Evolutionary conservation across 1,284 basidiomycete genomes (phyloP), one percentile per base, ranked within the genome.

Genomic region (Apiotrichum akiyoshidainum): DNA sequence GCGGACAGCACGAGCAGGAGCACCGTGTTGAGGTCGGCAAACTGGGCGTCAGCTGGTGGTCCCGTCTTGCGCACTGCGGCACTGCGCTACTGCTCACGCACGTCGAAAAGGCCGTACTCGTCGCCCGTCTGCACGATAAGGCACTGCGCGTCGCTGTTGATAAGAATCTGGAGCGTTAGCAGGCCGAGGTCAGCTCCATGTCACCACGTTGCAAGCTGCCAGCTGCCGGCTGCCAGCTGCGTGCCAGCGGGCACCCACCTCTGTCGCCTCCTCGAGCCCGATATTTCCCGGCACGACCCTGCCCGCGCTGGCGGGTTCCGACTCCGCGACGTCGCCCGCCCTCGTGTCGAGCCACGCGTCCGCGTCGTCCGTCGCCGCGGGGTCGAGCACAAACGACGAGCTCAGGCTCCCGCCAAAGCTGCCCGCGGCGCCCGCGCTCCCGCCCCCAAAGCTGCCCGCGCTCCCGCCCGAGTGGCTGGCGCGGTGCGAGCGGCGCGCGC

Each of bases 11-110:
- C 70, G 1, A 74, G 61, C 0, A 74, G 65, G 5, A 74, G 61
- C 19, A 72, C 70, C 0, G 69, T 67, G 61, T 72, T 72, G 13
- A 74, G 59, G 52, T 74, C 72, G 47, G 72, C 65, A 52, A 65
- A 71, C 72, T 74, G 49, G 45, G 1, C 7, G 31, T 6, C 45
- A 33, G 26, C 42, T 44, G 13, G n/a, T n/a, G n/a, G n/a, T n/a
- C n/a, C n/a, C n/a, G n/a, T n/a, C n/a, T n/a, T n/a, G n/a, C n/a
- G n/a, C n/a, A n/a, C n/a, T n/a, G n/a, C n/a, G n/a, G n/a, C n/a
- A n/a, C n/a, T n/a, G n/a, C n/a, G n/a, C n/a, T n/a, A 2, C n/a
- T 5, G 7, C 26, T 6, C 10, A 60, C 72, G 61, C 22, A 74
- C 72, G 52, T 74, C 72, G 45, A 74, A 71, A 55, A 74, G 68